Base-by-base conservation (phyloP, 768 basidiomycete species). In the Termitomyces sp. region DNA sequence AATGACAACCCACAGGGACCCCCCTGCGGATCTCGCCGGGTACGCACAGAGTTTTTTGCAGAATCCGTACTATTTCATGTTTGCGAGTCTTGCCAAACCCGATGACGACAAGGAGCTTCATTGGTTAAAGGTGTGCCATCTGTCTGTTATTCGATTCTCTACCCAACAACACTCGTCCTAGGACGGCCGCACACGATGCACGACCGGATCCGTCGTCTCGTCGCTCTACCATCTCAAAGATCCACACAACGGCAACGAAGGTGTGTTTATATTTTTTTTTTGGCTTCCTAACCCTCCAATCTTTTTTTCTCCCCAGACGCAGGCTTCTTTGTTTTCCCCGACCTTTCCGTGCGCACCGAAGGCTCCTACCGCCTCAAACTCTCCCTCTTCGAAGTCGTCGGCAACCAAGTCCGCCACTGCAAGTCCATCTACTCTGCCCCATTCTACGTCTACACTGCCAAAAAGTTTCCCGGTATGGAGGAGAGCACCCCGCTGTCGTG, bases 401-500 rank as follows among this genome's bases (percentile, higher is more conserved):
- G 90, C 14, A 86, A 87, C 64, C 89, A 87, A 58, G 92, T 96
- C 37, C 87, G 86, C 41, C 93, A 95, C 68, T 95, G 94, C 75
- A 92, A 91, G 66, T 89, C 88, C 0, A 92, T 94, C 56, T 90
- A 87, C 71, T 94, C 92, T 0, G 83, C 86, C 1, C 84, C 90
- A 0, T 98, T 98, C 72, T 93, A 95, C 60, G 95, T 97, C 11
- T 97, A 94, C 69, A 94, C 94, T 0, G 92, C 93, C 16, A 97
- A 97, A 80, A 94, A 95, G 72, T 97, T 96, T 68, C 94, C 95
- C 0, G 94, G 95, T 25, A 95, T 95, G 91, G 91, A 93, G 79
- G 94, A 94, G 72, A 94, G 92, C 4, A 95, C 94, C 0, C 85
- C 87, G 3, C 80, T 96, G 0, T 95, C 94, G 2, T 91, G 87